phyloP scores from a whole-genome alignment of 768 basidiomycete genomes.

The Amanita pseudoporphyria region DNA sequence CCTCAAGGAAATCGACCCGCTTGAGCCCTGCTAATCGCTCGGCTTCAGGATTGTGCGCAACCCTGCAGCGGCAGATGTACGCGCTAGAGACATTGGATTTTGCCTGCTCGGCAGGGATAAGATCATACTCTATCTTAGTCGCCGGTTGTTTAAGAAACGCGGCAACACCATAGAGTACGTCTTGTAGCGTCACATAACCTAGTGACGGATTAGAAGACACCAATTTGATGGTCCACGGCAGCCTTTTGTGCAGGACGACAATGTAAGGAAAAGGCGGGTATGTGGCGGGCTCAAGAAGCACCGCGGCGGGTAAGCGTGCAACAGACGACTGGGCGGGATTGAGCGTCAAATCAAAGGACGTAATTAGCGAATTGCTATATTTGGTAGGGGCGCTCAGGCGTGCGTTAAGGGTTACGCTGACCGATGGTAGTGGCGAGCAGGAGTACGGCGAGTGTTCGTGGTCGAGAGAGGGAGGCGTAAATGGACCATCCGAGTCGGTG shows the following conservation, averaged over 20 bases:
- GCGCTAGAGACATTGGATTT: constrained; percentile 25
- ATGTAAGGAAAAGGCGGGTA: constrained; percentile 1
- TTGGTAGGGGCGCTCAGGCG: constrained; percentile 8
- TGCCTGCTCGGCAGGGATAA: constrained; percentile 22
- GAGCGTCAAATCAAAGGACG: not conserved
- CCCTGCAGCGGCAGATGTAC: constrained; percentile 30
- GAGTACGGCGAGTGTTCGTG: constrained; percentile 11
- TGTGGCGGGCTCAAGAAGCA: constrained; percentile 3
- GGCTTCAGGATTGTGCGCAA: constrained; percentile 19
- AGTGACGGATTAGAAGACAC: constrained; percentile 4
- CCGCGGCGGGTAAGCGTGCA: not conserved
- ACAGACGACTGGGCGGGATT: not conserved
- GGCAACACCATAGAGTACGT: constrained; percentile 40
- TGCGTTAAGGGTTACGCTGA: constrained; percentile 10
- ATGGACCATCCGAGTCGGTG: constrained; percentile 9
- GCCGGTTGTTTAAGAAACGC: constrained; percentile 30
- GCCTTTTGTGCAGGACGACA: constrained; percentile 2
- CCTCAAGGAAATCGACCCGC: constrained; percentile 44
- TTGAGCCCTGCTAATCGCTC: constrained; percentile 41
- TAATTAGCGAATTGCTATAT: not conserved
- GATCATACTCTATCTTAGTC: constrained; percentile 29
- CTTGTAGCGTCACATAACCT: constrained; percentile 26
- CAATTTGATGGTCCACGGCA: constrained; percentile 8
- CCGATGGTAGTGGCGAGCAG: constrained; percentile 11
- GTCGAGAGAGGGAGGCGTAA: constrained; percentile 12